Base-by-base conservation (phyloP, 768 basidiomycete species). In the Lactarius quietus region DNA sequence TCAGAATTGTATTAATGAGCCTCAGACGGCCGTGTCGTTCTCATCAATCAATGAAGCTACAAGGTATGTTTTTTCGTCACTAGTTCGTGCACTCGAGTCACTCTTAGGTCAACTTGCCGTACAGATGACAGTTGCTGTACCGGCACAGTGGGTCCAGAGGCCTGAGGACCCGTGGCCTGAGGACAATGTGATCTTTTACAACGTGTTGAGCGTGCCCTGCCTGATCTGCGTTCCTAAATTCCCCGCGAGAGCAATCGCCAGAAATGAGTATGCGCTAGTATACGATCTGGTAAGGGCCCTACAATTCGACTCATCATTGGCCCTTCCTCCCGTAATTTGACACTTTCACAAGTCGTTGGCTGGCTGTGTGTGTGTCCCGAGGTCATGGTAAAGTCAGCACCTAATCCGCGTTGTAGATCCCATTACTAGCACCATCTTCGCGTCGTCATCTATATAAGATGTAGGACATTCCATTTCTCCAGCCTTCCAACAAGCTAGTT, bases 371-470 rank as follows among this genome's bases (percentile, higher is more conserved):
- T 5, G 57, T 62, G 56, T 62, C 39, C 57, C 38, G 33, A 36
- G 39, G 45, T 66, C 65, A 23, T 39, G 60, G 45, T 57, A 38
- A n/a, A 39, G 39, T 28, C 56, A 54, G 57, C 65, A 66, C 61
- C 35, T 29, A 43, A 51, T 54, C 65, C 65, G 61, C 61, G 35
- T 66, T 62, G 57, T 62, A 60, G 35, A 62, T 66, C 65, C 41
- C 45, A 4, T 33, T 8, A 41, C 15, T 51, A 28, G 48, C 38
- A 53, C 33, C 38, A 29, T 52, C 43, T 39, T 31, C 54, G 35
- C 43, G n/a, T n/a, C n/a, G 54, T 18, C 54, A 59, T 54, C 48
- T 66, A 66, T 66, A 66, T 62, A 66, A 66, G 65, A 66, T 54
- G 65, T 52, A 57, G 55, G 45, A 57, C 64, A 29, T 53, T 6